Evolutionary conservation across 1,284 basidiomycete genomes (phyloP), one percentile per base, ranked within the genome.

Genomic region (Malassezia furfur): DNA sequence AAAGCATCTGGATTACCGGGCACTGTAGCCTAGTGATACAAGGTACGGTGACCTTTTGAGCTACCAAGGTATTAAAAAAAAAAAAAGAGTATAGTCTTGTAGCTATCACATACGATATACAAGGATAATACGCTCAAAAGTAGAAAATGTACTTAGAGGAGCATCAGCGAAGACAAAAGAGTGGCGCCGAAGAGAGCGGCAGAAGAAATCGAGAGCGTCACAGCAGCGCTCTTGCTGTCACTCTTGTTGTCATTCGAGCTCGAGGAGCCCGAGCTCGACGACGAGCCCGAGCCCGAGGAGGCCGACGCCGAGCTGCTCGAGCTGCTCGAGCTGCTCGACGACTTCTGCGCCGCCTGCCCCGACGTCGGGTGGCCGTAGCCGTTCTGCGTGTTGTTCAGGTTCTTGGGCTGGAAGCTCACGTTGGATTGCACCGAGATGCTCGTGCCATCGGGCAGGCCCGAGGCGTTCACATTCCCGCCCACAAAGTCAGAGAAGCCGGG

Each of bases 401-500:
- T 7, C 31, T 41, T 21, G 7, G 44, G 31, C 4, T 30, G 17
- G 32, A 25, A 54, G 12, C 21, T 22, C 9, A 47, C 39, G 8
- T 36, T 45, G 9, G 38, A 5, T 7, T 39, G 30, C 12, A 47
- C 17, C 56, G 65, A 65, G 52, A 68, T 65, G 35, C 37, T 34
- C 9, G 39, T 37, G 2, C 59, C 59, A 25, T 48, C 30, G 5
- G 70, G 70, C 12, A 70, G 38, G 11, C 66, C 66, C 3, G 57
- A 57, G 1, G 69, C 66, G 46, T 58, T 48, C 40, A 67, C 57
- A 40, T 67, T 64, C 32, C 68, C 68, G 1, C 52, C 50, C 2
- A 60, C 41, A 48, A 66, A 69, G 39, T 65, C 50, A 30, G 47
- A 63, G 56, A 65, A 69, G 61, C 57, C 59, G 11, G 70, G 68